phyloP scores from a whole-genome alignment of 139 green algal genomes.

The Chlorella sp. region DNA sequence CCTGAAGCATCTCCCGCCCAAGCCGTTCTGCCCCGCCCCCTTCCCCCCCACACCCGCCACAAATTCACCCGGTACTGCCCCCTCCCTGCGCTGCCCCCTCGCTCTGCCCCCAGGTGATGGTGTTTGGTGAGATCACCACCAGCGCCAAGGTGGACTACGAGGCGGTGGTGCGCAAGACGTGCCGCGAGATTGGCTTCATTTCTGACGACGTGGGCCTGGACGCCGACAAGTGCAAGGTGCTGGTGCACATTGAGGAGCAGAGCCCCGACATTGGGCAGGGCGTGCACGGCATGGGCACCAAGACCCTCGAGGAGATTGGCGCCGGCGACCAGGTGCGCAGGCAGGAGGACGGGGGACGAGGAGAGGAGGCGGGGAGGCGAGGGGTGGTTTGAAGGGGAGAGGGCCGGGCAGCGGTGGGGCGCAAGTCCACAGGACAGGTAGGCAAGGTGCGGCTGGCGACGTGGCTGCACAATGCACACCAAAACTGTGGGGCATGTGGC shows the following conservation, averaged over 20 bases:
- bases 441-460: too few species aligned
- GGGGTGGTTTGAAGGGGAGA: neutral
- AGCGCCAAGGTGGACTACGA: slow-evolving; percentile 99
- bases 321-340: slow-evolving; percentile 90
- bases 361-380: neutral
- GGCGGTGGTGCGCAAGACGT: slow-evolving; percentile 80
- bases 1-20: neutral
- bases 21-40: neutral
- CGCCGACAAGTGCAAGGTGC: slow-evolving; percentile 97
- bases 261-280: slow-evolving; percentile 98
- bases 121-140: slow-evolving; percentile 99
- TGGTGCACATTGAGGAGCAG: slow-evolving; percentile 99
- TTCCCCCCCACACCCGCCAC: too few species aligned
- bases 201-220: slow-evolving; percentile 95
- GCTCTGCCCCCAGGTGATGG: slow-evolving; percentile 82
- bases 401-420: neutral
- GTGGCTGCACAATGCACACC: too few species aligned
- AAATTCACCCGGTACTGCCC: neutral
- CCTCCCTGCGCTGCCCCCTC: neutral
- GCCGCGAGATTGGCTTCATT: slow-evolving; percentile 94
- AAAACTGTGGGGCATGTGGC: too few species aligned
- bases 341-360: accelerated
- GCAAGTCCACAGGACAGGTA: too few species aligned
- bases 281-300: slow-evolving; percentile 99
- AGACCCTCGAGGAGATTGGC: slow-evolving; percentile 97